phyloP scores from a whole-genome alignment of 495 filamentous ascomycete genomes.

The Hypoxylon fuscum region DNA sequence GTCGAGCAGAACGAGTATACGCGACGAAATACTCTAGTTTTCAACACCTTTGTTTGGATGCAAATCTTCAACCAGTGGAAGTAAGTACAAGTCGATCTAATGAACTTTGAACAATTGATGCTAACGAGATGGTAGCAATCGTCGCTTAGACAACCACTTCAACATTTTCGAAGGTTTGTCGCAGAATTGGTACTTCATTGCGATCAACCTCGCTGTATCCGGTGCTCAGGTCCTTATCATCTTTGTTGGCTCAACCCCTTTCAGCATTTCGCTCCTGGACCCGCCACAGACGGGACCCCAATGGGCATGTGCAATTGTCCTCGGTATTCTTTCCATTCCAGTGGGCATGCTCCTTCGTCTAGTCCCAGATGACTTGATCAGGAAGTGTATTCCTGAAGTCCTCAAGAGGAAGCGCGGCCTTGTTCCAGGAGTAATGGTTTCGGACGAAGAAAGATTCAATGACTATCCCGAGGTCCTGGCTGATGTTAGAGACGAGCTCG shows the following conservation, averaged over 20 bases:
- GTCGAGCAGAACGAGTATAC: slow-evolving; percentile 48
- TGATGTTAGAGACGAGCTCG: slow-evolving; percentile 81
- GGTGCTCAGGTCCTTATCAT: slow-evolving; percentile 84
- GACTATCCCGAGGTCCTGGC: slow-evolving; percentile 77
- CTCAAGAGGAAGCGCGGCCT: slow-evolving; percentile 68
- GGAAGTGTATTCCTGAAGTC: slow-evolving; percentile 71
- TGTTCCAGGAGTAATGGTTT: slow-evolving; percentile 64
- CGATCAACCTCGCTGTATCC: slow-evolving; percentile 82
- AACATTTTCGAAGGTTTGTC: slow-evolving; percentile 88
- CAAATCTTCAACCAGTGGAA: slow-evolving; percentile 97
- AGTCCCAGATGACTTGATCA: slow-evolving; percentile 63
- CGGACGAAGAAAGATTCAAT: slow-evolving; percentile 74
- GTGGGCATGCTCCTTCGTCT: slow-evolving; percentile 76
- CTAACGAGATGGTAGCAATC: slow-evolving; percentile 66
- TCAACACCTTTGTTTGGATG: slow-evolving; percentile 98
- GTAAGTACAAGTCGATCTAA: slow-evolving; percentile 54
- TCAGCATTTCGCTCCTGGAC: slow-evolving; percentile 65
- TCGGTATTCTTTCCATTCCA: slow-evolving; percentile 76
- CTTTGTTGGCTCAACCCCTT: slow-evolving; percentile 76
- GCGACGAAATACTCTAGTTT: slow-evolving; percentile 77
- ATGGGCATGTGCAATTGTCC: slow-evolving; percentile 79
- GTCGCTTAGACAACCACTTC: slow-evolving; percentile 85
- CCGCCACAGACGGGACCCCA: slow-evolving; percentile 66
- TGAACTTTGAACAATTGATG: slow-evolving; percentile 1
- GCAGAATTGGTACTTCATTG: slow-evolving; percentile 82